Percentiles rank a stretch among this genome's conserved stretches.
These are phyloP conservation scores for Hypomyces perniciosus DNA, from an alignment of 2,329 filamentous ascomycete genomes.

Conservation along the genomic window DNA sequence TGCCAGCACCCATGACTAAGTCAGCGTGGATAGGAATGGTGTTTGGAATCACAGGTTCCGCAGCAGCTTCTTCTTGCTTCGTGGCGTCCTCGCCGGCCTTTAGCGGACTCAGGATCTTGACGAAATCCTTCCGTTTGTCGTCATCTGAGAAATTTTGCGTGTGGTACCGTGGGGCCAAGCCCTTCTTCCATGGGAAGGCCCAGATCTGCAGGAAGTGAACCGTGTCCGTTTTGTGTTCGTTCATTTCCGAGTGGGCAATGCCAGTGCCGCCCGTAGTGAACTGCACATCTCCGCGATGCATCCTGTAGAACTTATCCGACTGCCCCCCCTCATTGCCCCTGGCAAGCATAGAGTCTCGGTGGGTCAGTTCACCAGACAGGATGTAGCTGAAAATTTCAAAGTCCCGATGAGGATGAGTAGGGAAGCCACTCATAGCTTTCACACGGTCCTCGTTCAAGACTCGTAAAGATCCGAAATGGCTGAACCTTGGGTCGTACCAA, in stretches of 20 bases:
- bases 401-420: slow-evolving; percentile 77
- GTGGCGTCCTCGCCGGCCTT: slow-evolving; percentile 60
- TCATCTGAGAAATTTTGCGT: slow-evolving; percentile 68
- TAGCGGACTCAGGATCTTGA: slow-evolving; percentile 70
- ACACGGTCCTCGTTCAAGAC: slow-evolving; percentile 90
- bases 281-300: slow-evolving; percentile 77
- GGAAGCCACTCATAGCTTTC: slow-evolving; percentile 66
- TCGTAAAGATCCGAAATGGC: slow-evolving; percentile 67
- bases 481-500: slow-evolving; percentile 61
- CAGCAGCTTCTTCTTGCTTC: slow-evolving; percentile 55
- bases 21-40: slow-evolving; percentile 82
- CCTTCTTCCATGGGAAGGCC: slow-evolving; percentile 70
- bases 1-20: slow-evolving; percentile 73
- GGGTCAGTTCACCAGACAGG: slow-evolving; percentile 77
- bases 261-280: slow-evolving; percentile 83
- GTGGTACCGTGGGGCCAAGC: slow-evolving; percentile 69
- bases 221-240: slow-evolving; percentile 63
- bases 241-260: slow-evolving; percentile 76
- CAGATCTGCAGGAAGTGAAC: slow-evolving; percentile 88
- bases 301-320: slow-evolving; percentile 60
- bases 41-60: slow-evolving; percentile 53
- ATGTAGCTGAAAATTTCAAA: slow-evolving; percentile 90
- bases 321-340: slow-evolving; percentile 56
- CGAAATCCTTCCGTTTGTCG: slow-evolving; percentile 63
- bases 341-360: slow-evolving; percentile 78